These are phyloP conservation scores for Eutrema yunnanense DNA, from an alignment of 345 rosid species.

Conservation along the genomic window DNA sequence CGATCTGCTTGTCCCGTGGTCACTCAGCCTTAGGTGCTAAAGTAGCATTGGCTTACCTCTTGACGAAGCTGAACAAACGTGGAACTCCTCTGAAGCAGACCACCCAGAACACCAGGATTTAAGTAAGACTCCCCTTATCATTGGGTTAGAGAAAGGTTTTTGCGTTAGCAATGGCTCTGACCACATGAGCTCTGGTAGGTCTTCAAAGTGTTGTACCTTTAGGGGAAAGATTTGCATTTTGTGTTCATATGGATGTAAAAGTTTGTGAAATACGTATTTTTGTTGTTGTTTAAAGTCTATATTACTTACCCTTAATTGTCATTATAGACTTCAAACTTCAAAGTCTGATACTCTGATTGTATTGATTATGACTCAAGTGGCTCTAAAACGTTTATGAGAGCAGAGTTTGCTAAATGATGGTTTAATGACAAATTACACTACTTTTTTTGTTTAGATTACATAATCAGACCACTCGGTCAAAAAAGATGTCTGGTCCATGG, in stretches of 20 bases:
- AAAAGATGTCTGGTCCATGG: slow-evolving; percentile 83
- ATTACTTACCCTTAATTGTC: too few species aligned
- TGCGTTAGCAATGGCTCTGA: slow-evolving; percentile 7
- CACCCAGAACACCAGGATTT: slow-evolving; percentile 16
- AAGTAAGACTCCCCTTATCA: background rate
- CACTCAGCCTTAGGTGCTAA: slow-evolving; percentile 70
- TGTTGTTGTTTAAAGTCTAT: too few species aligned
- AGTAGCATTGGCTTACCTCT: slow-evolving; percentile 72
- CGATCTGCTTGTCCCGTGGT: slow-evolving; percentile 66
- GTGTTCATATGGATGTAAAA: slow-evolving; percentile 4
- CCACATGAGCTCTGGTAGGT: background rate
- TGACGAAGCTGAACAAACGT: slow-evolving; percentile 62
- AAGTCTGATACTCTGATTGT: slow-evolving; percentile 2
- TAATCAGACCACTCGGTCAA: slow-evolving; percentile 76
- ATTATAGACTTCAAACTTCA: too few species aligned
- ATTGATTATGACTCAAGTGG: slow-evolving; percentile 30
- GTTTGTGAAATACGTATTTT: too few species aligned
- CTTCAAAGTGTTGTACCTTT: background rate
- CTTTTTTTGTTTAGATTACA: slow-evolving; percentile 46
- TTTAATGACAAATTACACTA: background rate
- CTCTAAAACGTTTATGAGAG: slow-evolving; percentile 40
- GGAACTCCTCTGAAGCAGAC: slow-evolving; percentile 40
- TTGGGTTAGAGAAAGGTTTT: background rate
- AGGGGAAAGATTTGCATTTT: too few species aligned
- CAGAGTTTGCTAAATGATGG: slow-evolving; percentile 43